phyloP scores from a whole-genome alignment of 805 yeast genomes.

The Nakazawaea populi region DNA sequence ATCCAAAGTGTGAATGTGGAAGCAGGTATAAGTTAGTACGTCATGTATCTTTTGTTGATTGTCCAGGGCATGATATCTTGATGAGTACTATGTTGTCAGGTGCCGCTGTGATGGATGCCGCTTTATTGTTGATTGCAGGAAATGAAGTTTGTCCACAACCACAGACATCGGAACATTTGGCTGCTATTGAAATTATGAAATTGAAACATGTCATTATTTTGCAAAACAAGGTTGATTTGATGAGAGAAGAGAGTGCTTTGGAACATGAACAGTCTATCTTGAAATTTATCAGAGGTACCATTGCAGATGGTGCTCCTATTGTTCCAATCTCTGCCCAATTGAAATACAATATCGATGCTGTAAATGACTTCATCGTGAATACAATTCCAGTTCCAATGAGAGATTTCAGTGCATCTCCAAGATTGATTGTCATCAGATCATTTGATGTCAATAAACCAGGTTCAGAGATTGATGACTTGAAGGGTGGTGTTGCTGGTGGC shows the following conservation, averaged over 20 bases:
- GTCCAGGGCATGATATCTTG: constrained; percentile 99
- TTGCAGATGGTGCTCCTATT: constrained; percentile 98
- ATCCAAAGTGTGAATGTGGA: constrained; percentile 86
- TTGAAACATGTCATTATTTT: constrained; percentile 92
- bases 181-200: constrained; percentile 99
- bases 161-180: constrained; percentile 98
- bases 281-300: constrained; percentile 93
- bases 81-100: constrained; percentile 99
- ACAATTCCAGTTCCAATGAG: constrained; percentile 94
- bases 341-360: constrained; percentile 98
- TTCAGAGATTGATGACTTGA: constrained; percentile 90
- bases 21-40: constrained; percentile 88
- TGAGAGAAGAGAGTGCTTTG: constrained; percentile 94
- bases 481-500: constrained; percentile 99
- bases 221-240: constrained; percentile 97
- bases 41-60: constrained; percentile 97
- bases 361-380: constrained; percentile 91
- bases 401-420: constrained; percentile 90
- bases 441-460: constrained; percentile 99
- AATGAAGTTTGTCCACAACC: constrained; percentile 99
- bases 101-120: constrained; percentile 99
- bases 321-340: constrained; percentile 98
- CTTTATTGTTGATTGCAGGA: constrained; percentile 91
- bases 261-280: constrained; percentile 93
- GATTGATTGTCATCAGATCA: constrained; percentile 94